Evolutionary conservation across 208 protist species (phyloP), one percentile per base, ranked within the genome.

Genomic region (Acanthamoeba lenticulata): DNA sequence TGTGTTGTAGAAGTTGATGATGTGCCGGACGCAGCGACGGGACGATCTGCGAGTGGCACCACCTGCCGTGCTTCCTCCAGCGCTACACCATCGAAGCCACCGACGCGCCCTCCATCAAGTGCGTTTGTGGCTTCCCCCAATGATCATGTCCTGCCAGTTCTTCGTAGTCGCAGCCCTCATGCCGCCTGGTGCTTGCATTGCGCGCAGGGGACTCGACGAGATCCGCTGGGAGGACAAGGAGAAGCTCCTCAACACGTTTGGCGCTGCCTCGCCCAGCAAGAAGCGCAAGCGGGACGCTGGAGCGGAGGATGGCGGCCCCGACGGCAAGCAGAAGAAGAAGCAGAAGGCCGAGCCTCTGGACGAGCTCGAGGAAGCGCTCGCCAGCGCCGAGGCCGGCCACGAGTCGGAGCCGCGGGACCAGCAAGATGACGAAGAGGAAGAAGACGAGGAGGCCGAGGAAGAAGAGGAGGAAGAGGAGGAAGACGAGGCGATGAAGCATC

Each of bases 41-140:
- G n/a, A 89, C 19, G 32, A 62, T 89, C 79, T 42, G 32, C 17
- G 45, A 62, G 38, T 89, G 79, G 79, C 79, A 89, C 49, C 79
- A 89, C 79, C 38, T 38, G 29, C 3, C 29, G 21, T 89, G 79
- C 49, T 89, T 89, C 27, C 38, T 89, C 38, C 27, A 52, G 45
- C 24, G 27, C 32, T 89, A 89, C 79, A 36, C 13, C 9, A 34
- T 69, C 60, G 60, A 69, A 36, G 60, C 60, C 4, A 7, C 60
- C 4, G 60, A 89, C 5, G 42, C 38, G 40, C 45, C 27, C n/a
- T 32, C 27, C 13, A 89, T 89, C 29, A 42, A 42, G 42, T 89
- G 38, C 49, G 0, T 85, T 0, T 5, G 7, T 67, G n/a, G 27
- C 57, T 6, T 34, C 27, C 27, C 27, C n/a, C 5, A 15, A 52